A percentile compares a stretch with the other conserved stretches of the same genome.
Conservation (phyloP, 345 rosid genomes). For the Sonneratia alba region DNA sequence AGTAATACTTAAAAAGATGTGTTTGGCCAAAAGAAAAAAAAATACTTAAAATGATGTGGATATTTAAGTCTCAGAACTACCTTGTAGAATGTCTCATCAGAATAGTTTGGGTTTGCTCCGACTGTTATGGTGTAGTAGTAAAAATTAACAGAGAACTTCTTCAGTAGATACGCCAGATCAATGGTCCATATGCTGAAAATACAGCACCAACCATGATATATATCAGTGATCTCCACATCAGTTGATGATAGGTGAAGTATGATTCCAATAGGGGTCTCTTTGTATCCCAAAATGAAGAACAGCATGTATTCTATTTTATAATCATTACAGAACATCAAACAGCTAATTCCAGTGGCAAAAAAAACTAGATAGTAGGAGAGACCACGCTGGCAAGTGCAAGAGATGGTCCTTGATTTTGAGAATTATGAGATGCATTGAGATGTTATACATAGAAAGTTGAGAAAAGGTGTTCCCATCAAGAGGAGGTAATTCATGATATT, state of each 20-base stretch:
- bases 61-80: constrained; percentile 19
- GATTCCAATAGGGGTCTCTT: not conserved
- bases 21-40: too few relatives aligned
- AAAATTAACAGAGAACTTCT: constrained; percentile 61
- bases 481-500: not conserved
- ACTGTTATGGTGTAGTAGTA: constrained; percentile 77
- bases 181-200: constrained; percentile 86
- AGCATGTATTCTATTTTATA: not conserved
- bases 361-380: not conserved
- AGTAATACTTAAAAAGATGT: not conserved
- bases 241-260: not conserved
- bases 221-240: constrained; percentile 7
- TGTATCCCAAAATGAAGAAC: not conserved
- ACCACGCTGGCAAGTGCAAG: not conserved
- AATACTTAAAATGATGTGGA: not conserved
- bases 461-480: not conserved
- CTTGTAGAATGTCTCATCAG: constrained; percentile 81
- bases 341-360: not conserved
- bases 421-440: not conserved
- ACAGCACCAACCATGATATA: constrained; percentile 13
- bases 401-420: not conserved
- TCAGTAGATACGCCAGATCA: constrained; percentile 76
- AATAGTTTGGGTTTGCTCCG: constrained; percentile 86
- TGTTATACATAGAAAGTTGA: not conserved
- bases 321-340: not conserved